Conservation (phyloP, 2,329 filamentous ascomycete genomes). For the Xylariales sp. region DNA sequence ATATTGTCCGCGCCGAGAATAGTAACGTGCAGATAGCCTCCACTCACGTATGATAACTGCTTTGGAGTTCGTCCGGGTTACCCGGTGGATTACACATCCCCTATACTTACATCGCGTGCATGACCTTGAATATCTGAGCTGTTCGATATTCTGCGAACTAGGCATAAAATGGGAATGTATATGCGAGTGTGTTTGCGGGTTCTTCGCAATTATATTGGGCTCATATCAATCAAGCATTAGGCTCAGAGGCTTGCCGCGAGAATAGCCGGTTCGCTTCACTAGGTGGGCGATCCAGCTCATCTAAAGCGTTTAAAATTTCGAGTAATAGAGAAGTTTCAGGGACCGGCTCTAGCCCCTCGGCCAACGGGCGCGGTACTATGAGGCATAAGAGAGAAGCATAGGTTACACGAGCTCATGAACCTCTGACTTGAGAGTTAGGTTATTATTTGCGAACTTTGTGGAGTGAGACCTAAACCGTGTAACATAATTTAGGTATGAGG, state of each 20-base stretch:
- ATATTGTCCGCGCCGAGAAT: background rate
- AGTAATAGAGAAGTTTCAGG: conserved; percentile 66
- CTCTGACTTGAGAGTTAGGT: conserved; percentile 58
- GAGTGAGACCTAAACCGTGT: conserved; percentile 56
- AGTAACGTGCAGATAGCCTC: background rate
- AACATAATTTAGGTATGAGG: conserved; percentile 17
- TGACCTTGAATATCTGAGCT: conserved; percentile 60
- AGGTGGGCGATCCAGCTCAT: conserved; percentile 63
- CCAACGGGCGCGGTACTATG: conserved; percentile 57
- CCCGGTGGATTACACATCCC: conserved; percentile 36
- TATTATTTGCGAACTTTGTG: conserved; percentile 63
- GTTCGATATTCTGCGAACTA: conserved; percentile 55
- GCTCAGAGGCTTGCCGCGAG: conserved; percentile 55
- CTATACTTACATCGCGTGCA: conserved; percentile 53
- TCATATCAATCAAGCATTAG: conserved; percentile 54
- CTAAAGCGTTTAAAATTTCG: conserved; percentile 56
- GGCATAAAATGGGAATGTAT: conserved; percentile 65
- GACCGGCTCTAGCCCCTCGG: conserved; percentile 68
- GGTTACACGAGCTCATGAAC: conserved; percentile 63
- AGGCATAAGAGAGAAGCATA: conserved; percentile 47
- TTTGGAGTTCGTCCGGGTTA: background rate
- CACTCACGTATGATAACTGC: background rate
- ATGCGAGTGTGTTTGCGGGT: conserved; percentile 48
- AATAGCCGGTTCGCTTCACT: conserved; percentile 64
- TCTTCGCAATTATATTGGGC: conserved; percentile 1